These are phyloP conservation scores for Beta vulgaris DNA, from an alignment of 148 eudicot species.

Conservation along the genomic window DNA sequence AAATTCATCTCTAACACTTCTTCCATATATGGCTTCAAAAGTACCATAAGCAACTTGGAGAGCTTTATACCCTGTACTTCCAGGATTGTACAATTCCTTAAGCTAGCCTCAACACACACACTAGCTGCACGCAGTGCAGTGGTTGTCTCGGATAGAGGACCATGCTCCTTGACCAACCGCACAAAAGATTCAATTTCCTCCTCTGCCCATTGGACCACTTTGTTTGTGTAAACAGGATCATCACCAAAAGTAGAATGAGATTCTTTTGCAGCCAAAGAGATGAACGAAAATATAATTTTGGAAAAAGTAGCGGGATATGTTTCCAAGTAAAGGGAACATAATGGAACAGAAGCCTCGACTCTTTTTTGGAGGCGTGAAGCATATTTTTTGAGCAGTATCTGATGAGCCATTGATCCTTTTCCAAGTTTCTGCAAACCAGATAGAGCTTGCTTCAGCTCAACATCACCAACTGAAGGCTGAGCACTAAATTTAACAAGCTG, in stretches of 20 bases:
- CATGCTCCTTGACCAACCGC: slow-evolving; percentile 80
- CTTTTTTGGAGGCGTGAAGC: slow-evolving; percentile 62
- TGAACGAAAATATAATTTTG: slow-evolving; percentile 69
- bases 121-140: slow-evolving; percentile 82
- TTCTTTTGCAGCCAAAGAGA: slow-evolving; percentile 65
- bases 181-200: slow-evolving; percentile 81
- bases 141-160: slow-evolving; percentile 71
- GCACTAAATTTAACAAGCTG: slow-evolving; percentile 60
- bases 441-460: slow-evolving; percentile 65
- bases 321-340: slow-evolving; percentile 66
- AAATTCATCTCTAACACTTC: slow-evolving; percentile 92
- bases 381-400: slow-evolving; percentile 65
- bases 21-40: slow-evolving; percentile 77
- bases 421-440: slow-evolving; percentile 69
- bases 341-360: slow-evolving; percentile 67
- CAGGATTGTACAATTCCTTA: slow-evolving; percentile 63
- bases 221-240: slow-evolving; percentile 69
- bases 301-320: slow-evolving; percentile 83
- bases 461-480: slow-evolving; percentile 53
- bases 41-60: slow-evolving; percentile 82
- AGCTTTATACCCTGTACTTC: slow-evolving; percentile 81
- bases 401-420: slow-evolving; percentile 82
- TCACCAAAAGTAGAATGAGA: slow-evolving; percentile 73
- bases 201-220: slow-evolving; percentile 91
- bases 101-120: slow-evolving; percentile 80